Conservation (phyloP, 2,329 filamentous ascomycete genomes). For the Pseudofabraea citricarpa region DNA sequence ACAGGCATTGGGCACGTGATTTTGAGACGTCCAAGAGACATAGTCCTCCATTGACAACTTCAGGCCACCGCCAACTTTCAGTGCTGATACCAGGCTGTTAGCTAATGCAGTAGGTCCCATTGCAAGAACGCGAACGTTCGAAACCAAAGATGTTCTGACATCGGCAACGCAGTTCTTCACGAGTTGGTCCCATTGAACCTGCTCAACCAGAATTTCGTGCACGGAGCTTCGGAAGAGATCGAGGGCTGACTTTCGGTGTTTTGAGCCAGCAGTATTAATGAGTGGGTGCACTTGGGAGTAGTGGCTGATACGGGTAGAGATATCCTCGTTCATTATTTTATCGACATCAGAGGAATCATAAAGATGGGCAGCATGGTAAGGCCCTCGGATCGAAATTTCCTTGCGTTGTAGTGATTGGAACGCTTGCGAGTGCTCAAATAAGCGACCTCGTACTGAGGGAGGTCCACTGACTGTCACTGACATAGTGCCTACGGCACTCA, state of each 20-base stretch:
- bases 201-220: conserved; percentile 11
- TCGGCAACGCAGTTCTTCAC: conserved; percentile 9
- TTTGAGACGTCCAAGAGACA: conserved; percentile 11
- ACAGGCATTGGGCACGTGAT: conserved; percentile 8
- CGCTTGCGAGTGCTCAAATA: conserved; percentile 10
- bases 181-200: conserved; percentile 13
- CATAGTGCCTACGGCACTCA: conserved; percentile 13
- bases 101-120: conserved; percentile 17
- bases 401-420: conserved; percentile 11
- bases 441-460: conserved; percentile 7
- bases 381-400: conserved; percentile 18
- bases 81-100: conserved; percentile 11
- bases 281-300: conserved; percentile 8
- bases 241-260: conserved; percentile 4
- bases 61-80: conserved; percentile 16
- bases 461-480: conserved; percentile 18
- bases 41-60: conserved; percentile 11
- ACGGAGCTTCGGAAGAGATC: conserved; percentile 14
- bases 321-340: conserved; percentile 15
- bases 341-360: conserved; percentile 19
- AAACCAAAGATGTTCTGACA: conserved; percentile 5
- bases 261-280: conserved; percentile 4
- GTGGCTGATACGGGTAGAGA: conserved; percentile 4
- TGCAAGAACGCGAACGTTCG: conserved; percentile 12
- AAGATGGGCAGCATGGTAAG: conserved; percentile 27